Base-by-base conservation (phyloP, 148 eudicot species). In the Nepenthes mirabilis region DNA sequence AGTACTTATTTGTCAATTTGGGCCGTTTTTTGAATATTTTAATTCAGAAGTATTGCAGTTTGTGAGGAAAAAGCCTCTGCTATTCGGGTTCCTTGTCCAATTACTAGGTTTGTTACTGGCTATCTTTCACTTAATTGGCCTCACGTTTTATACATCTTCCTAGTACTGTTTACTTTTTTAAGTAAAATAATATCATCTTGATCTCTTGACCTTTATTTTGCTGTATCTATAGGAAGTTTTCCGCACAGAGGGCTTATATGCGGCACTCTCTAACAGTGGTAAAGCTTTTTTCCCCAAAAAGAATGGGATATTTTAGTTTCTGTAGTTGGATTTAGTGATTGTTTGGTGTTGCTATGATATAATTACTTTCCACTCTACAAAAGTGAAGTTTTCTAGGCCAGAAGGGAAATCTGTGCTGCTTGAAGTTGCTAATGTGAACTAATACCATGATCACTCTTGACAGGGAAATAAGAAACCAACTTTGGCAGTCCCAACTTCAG, bases 141-240 rank as follows among this genome's bases (percentile, higher is more conserved):
- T 71, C 51, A 12, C 1, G 9, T 58, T 54, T 53, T 6, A 49
- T 47, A 35, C 0, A 53, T 43, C 14, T 52, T 53, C 37, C 1
- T 12, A 33, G 37, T 43, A 23, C 36, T 54, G 9, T 54, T 8
- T 54, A 7, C 8, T 54, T 54, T 33, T 5, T 14, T 49, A 6
- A 33, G 3, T 10, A 11, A 50, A 50, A 52, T 52, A 7, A 2
- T 11, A 14, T 13, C 2, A 52, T 11, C 14, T 52, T 11, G 23
- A 52, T 58, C 56, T 50, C 59, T 14, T 70, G 59, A 2, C 14
- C 23, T 2, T 36, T 23, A 11, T 34, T 57, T 59, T 66, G 23
- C n/a, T 73, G 66, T 68, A 23, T 65, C 14, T 70, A 33, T 52
- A 89, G 90, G 82, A 83, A 66, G 60, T 82, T 77, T 83, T 88